Evolutionary conservation across 306 rosid genomes (phyloP).

Genomic region (Adenanthera pavonina): DNA sequence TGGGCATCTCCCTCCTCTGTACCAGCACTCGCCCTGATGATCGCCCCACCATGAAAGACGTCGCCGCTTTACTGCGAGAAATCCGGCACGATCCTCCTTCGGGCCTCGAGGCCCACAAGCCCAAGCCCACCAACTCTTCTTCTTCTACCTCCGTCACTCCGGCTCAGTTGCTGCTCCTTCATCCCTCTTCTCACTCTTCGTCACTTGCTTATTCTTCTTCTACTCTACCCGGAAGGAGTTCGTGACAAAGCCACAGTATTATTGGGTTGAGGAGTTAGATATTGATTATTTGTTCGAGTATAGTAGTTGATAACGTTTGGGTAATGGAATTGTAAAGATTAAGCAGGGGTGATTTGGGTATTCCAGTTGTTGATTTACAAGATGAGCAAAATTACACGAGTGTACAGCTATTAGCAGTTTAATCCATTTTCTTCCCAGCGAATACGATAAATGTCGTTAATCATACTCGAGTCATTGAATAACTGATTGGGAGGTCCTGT

Average conservation of each 20-base stretch:
- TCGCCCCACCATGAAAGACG: slow-evolving; percentile 76
- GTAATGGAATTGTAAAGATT: slow-evolving; percentile 22
- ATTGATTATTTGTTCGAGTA: not conserved
- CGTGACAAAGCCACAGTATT: not conserved
- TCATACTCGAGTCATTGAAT: no score
- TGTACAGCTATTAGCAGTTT: slow-evolving; percentile 22
- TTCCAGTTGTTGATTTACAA: not conserved
- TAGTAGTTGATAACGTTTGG: slow-evolving; percentile 11
- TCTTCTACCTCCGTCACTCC: slow-evolving; percentile 52
- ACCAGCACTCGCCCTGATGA: slow-evolving; percentile 59
- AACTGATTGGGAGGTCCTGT: not conserved
- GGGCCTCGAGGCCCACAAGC: slow-evolving; percentile 51
- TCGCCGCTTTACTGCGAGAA: slow-evolving; percentile 58
- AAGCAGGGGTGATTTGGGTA: slow-evolving; percentile 19
- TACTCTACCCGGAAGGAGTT: not conserved
- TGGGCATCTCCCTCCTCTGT: slow-evolving; percentile 64
- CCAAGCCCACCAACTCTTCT: not conserved
- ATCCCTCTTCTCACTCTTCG: slow-evolving; percentile 59
- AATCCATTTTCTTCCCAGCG: not conserved
- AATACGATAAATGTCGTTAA: not conserved
- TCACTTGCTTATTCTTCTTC: slow-evolving; percentile 61
- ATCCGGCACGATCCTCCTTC: slow-evolving; percentile 45
- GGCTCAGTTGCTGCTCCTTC: slow-evolving; percentile 52
- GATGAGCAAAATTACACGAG: slow-evolving; percentile 6
- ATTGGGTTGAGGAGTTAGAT: not conserved